Conservation (phyloP, 78 protist species). For the Dictyostelium citrinum region DNA sequence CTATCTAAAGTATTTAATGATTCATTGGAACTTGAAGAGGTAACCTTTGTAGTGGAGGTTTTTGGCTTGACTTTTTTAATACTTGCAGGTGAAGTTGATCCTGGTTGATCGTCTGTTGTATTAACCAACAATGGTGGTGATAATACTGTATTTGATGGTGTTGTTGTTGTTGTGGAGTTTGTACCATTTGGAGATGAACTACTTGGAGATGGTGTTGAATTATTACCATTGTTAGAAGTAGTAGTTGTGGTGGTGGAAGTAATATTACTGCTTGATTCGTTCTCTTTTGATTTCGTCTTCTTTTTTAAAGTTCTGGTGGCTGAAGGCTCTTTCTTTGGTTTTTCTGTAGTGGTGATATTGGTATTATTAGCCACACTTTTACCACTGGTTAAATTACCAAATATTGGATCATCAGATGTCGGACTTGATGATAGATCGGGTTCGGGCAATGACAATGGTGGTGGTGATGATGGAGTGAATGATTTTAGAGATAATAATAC, state of each 20-base stretch:
- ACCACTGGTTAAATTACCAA: neutral
- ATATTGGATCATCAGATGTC: neutral
- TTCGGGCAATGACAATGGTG: slow-evolving; percentile 67
- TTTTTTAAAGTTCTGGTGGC: neutral
- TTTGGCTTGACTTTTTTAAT: neutral
- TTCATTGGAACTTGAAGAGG: neutral
- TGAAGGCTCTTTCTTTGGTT: neutral
- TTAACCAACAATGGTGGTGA: neutral
- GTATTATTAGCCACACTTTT: neutral
- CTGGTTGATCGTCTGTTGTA: neutral
- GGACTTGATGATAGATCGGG: slow-evolving; percentile 34
- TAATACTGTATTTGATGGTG: neutral
- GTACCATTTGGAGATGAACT: neutral
- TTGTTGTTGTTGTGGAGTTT: neutral
- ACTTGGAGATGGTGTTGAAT: neutral
- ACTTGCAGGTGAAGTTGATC: neutral
- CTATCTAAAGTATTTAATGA: neutral
- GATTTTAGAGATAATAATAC: slow-evolving; percentile 2
- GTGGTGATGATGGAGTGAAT: slow-evolving; percentile 34
- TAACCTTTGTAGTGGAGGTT: neutral
- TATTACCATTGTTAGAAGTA: neutral
- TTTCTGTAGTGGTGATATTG: neutral
- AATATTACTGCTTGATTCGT: neutral
- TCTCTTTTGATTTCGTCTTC: neutral
- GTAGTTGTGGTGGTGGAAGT: neutral